Percentiles rank a stretch among this genome's conserved stretches.
phyloP scores from a whole-genome alignment of 2,329 filamentous ascomycete genomes.

The Hymenoscyphus fructigenus region DNA sequence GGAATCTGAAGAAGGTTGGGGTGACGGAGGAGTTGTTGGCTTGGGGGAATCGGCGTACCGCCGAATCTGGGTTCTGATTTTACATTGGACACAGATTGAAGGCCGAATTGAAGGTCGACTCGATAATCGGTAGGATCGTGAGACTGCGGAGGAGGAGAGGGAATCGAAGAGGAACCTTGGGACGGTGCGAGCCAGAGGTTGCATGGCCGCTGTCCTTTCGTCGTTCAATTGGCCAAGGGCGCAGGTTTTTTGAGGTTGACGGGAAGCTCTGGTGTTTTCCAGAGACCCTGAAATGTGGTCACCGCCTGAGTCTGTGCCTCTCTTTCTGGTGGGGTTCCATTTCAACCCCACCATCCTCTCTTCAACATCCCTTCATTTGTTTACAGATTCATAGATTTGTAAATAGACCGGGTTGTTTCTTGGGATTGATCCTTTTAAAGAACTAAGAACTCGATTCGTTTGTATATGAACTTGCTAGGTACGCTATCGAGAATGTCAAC shows the following conservation, averaged over 20 bases:
- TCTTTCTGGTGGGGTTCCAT: not conserved
- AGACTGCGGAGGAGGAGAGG: conserved; percentile 24
- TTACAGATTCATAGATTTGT: conserved; percentile 7
- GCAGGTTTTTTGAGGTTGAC: conserved; percentile 19
- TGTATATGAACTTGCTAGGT: not conserved
- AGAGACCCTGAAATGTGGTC: not conserved
- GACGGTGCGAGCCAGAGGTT: conserved; percentile 32
- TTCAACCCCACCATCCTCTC: conserved; percentile 21
- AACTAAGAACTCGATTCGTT: not conserved
- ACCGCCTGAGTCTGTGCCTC: not conserved
- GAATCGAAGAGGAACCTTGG: conserved; percentile 34
- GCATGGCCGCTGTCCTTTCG: conserved; percentile 30
- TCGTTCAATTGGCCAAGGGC: not conserved
- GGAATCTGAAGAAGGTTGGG: conserved; percentile 3
- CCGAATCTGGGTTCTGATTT: conserved; percentile 38
- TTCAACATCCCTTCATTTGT: not conserved
- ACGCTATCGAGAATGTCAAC: not conserved
- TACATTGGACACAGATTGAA: conserved; percentile 44
- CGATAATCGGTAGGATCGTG: conserved; percentile 22
- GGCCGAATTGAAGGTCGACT: conserved; percentile 27
- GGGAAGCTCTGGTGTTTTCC: not conserved
- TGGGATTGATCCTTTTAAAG: not conserved
- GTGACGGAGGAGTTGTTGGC: conserved; percentile 18
- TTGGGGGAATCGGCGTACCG: conserved; percentile 36
- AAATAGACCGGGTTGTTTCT: not conserved